Percentiles rank a stretch among this genome's conserved stretches.
phyloP scores from a whole-genome alignment of 2,329 filamentous ascomycete genomes.

The Alternaria sp. region DNA sequence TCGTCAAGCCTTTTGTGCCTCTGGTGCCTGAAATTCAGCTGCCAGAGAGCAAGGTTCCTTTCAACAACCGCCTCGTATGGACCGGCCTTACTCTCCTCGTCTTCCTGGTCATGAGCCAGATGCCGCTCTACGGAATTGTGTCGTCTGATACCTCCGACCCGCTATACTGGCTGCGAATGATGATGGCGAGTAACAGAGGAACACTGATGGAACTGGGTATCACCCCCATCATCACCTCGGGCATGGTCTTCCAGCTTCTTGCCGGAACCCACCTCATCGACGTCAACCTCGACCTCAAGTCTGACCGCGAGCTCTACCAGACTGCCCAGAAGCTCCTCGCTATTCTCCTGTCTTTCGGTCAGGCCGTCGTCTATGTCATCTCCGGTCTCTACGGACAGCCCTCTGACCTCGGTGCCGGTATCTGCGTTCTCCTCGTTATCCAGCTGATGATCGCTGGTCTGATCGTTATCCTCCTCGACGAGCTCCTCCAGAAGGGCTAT shows the following conservation, averaged over 20 bases:
- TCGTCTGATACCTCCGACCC: conserved; percentile 96
- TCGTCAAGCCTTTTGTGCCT: conserved; percentile 99
- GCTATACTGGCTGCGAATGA: conserved; percentile 99
- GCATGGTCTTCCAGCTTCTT: conserved; percentile 99
- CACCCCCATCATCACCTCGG: conserved; percentile 98
- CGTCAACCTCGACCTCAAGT: conserved; percentile 99
- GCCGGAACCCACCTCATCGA: conserved; percentile 99
- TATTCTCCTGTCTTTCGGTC: conserved; percentile 96
- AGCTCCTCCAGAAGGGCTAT: conserved; percentile 99
- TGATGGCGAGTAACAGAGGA: conserved; percentile 98
- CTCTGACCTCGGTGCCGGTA: conserved; percentile 94
- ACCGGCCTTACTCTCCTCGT: conserved; percentile 81
- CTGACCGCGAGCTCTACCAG: conserved; percentile 99
- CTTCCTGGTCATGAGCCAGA: conserved; percentile 99
- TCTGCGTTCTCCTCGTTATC: conserved; percentile 97
- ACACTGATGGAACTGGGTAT: conserved; percentile 95
- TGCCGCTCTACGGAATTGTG: conserved; percentile 95
- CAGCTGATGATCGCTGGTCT: conserved; percentile 97
- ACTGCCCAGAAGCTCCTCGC: conserved; percentile 93
- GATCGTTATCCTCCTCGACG: conserved; percentile 98
- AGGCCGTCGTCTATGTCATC: conserved; percentile 97
- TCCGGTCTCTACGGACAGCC: conserved; percentile 93
- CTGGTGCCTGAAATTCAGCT: conserved; percentile 91
- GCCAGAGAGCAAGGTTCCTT: conserved; percentile 97
- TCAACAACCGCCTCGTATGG: conserved; percentile 80